Base-by-base conservation (phyloP, 1,139 yeast genomes). In the Arxiozyma slooffiae region DNA sequence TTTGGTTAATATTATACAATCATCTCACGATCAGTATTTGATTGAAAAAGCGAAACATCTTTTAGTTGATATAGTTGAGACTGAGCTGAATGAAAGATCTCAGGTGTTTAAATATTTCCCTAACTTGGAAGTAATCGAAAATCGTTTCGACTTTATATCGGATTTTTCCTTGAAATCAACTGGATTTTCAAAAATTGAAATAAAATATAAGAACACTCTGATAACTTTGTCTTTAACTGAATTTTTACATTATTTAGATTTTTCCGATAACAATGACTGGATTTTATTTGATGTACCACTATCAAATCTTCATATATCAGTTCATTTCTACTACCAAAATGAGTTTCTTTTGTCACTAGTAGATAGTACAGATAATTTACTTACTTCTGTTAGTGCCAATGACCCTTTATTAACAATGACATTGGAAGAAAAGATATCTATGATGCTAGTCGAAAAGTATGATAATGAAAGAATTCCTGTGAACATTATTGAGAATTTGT, bases 101-200 rank as follows among this genome's bases (percentile, higher is more conserved):
- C 55, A 61, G 16, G 59, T 80, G 0, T 61, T 78, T 46, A 44
- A 56, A 2, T 57, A 59, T 11, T 54, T 68, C 4, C 68, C 69
- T 38, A 51, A 53, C 23, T 46, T 73, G 3, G 70, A 69, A 50
- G 44, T 54, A 3, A 45, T 61, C 1, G 49, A 49, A 14, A 67
- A 67, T 52, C 79, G 74, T 46, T 67, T 67, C 55, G 80, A 77
- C 51, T 66, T 62, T 47, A 67, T 79, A 9, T 71, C 84, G 1
- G 88, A 82, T 62, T 76, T 75, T 41, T 74, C 75, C 41, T 65
- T 81, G 47, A 60, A 60, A 9, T 71, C 72, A 45, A 67, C 77
- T 0, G 80, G 73, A 48, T 85, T 86, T 0, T 75, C 85, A 0
- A 76, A 75, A 53, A 63, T 82, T 7, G 68, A 75, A 0, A 46